Evolutionary conservation across 176 grass and related monocot species (phyloP).

Genomic region (Sorghum bicolor): DNA sequence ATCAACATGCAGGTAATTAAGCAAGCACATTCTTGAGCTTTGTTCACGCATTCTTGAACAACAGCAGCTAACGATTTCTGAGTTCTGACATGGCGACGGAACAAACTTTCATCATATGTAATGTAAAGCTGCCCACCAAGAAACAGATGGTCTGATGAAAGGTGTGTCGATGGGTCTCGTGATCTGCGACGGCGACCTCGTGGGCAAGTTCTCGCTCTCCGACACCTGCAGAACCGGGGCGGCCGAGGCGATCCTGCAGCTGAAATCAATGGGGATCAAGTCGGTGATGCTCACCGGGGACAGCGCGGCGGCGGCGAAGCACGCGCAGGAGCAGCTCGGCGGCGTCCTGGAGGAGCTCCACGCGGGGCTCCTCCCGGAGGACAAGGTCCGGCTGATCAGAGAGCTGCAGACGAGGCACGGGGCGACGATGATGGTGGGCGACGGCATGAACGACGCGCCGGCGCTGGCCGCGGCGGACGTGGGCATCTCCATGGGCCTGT

Average conservation of each 20-base stretch:
- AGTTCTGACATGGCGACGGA: neutral
- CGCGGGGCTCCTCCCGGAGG: slow-evolving; percentile 62
- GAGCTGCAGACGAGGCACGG: slow-evolving; percentile 31
- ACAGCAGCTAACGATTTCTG: neutral
- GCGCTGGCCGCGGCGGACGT: slow-evolving; percentile 62
- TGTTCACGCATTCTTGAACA: neutral
- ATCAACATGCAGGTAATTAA: slow-evolving; percentile 36
- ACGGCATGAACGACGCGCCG: slow-evolving; percentile 81
- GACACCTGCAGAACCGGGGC: slow-evolving; percentile 49
- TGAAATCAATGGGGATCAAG: slow-evolving; percentile 57
- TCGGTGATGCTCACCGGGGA: slow-evolving; percentile 69
- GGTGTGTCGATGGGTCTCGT: slow-evolving; percentile 55
- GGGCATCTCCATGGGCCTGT: slow-evolving; percentile 68
- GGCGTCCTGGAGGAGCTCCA: slow-evolving; percentile 51
- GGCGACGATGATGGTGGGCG: slow-evolving; percentile 66
- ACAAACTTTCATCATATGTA: neutral
- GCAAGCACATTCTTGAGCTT: neutral
- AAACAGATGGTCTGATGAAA: slow-evolving; percentile 18
- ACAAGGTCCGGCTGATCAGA: slow-evolving; percentile 53
- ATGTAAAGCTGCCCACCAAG: slow-evolving; percentile 4
- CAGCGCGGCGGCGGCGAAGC: slow-evolving; percentile 41
- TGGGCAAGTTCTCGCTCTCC: slow-evolving; percentile 40
- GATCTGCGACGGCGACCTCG: slow-evolving; percentile 31
- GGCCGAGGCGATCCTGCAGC: slow-evolving; percentile 51
- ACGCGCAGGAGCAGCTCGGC: slow-evolving; percentile 45